A percentile compares a stretch with the other conserved stretches of the same genome.
These are phyloP conservation scores for Phytophthora tubulina DNA, from an alignment of 352 stramenopile genomes.

Conservation along the genomic window DNA sequence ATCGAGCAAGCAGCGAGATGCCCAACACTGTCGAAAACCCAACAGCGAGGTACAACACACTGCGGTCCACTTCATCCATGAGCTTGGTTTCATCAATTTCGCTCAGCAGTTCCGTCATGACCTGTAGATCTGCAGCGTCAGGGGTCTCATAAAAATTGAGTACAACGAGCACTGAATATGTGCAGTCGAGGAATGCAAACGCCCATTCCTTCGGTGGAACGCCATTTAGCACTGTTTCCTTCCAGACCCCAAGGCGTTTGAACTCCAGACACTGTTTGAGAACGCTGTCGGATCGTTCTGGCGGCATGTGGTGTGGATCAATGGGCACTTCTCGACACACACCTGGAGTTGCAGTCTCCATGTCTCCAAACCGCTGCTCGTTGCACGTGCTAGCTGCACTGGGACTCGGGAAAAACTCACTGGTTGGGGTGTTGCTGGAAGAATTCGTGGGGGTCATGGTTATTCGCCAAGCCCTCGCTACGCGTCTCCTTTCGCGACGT, in stretches of 20 bases:
- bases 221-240: slow-evolving; percentile 16
- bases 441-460: slow-evolving; percentile 29
- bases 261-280: slow-evolving; percentile 33
- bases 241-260: slow-evolving; percentile 32
- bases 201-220: slow-evolving; percentile 32
- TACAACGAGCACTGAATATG: slow-evolving; percentile 29
- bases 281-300: slow-evolving; percentile 22
- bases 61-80: slow-evolving; percentile 27
- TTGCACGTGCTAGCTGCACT: background rate
- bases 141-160: slow-evolving; percentile 43
- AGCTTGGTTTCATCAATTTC: slow-evolving; percentile 7
- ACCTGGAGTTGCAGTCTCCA: slow-evolving; percentile 8
- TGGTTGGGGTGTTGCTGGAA: slow-evolving; percentile 1
- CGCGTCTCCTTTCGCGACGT: slow-evolving; percentile 19
- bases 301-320: slow-evolving; percentile 3
- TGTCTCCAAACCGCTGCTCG: background rate
- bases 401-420: slow-evolving; percentile 10
- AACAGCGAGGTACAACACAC: slow-evolving; percentile 27
- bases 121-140: slow-evolving; percentile 13
- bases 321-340: slow-evolving; percentile 13
- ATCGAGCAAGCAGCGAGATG: slow-evolving; percentile 35
- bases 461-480: slow-evolving; percentile 16
- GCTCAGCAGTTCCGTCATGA: background rate
- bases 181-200: slow-evolving; percentile 27
- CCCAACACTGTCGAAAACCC: slow-evolving; percentile 28